Conservation (phyloP, 768 basidiomycete genomes). For the Hypholoma fasciculare region DNA sequence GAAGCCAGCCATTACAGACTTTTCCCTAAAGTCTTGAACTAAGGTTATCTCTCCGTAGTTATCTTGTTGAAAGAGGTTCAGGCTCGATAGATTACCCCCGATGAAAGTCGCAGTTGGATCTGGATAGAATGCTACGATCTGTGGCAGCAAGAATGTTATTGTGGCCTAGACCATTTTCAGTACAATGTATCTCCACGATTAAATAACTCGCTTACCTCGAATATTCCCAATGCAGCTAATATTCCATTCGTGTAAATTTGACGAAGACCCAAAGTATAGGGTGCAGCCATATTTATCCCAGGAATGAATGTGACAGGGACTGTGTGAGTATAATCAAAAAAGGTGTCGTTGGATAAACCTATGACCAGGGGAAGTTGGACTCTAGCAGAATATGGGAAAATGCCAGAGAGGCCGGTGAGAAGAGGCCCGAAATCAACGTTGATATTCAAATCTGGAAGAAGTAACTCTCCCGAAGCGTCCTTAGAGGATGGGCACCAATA, state of each 20-base stretch:
- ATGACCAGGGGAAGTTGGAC: neutral
- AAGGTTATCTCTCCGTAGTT: neutral
- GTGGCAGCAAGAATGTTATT: neutral
- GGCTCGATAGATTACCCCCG: neutral
- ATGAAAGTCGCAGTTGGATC: neutral
- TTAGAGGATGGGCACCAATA: neutral
- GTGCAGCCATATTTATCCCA: neutral
- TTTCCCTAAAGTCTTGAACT: constrained; percentile 17
- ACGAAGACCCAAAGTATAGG: neutral
- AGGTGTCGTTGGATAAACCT: neutral
- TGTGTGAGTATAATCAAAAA: neutral
- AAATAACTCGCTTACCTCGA: neutral
- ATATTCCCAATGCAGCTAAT: neutral
- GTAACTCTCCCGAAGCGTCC: neutral
- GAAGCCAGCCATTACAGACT: constrained; percentile 19
- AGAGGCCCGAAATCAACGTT: neutral
- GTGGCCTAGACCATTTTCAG: neutral
- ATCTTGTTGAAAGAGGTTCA: neutral
- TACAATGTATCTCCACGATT: neutral
- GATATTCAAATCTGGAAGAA: neutral
- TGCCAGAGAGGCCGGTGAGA: neutral
- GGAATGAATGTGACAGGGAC: neutral
- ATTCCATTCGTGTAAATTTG: neutral
- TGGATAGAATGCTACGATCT: neutral
- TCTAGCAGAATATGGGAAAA: neutral